Base-by-base conservation (phyloP, 768 basidiomycete species). In the Neoboletus brunneissimus region DNA sequence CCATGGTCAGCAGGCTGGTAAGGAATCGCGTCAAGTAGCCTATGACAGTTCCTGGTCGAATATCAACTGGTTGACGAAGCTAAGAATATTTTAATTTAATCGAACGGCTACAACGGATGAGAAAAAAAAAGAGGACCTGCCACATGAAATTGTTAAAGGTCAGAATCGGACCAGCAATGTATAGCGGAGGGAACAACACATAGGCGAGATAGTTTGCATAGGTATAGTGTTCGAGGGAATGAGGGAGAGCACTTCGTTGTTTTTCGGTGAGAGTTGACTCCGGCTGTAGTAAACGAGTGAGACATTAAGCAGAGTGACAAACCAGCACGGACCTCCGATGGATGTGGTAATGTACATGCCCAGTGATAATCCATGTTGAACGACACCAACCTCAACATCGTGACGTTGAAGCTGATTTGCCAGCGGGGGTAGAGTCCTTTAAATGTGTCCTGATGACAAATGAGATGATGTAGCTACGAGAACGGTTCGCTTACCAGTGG, bases 291-390 rank as follows among this genome's bases (percentile, higher is more conserved):
- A 32, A 29, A 57, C 15, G 11, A 27, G n/a, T 62, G 48, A 62
- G 58, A 54, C 29, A 35, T 7, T 15, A 16, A 25, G 34, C 27
- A 54, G 5, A 18, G 27, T 23, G 20, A 48, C 41, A 44, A 34
- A 47, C 23, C 7, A 38, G 12, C 20, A 70, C 77, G 59, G 57
- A 83, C 85, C 66, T 85, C 77, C 37, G 66, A 47, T 16, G 72
- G 63, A n/a, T 68, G 72, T 23, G 65, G 63, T 5, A 69, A 61
- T 13, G 70, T 76, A 62, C 77, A 83, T 5, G 91, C 83, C 95
- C 95, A 98, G 63, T 91, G 84, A 66, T 88, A 88, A 68, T 99
- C 97, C 84, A 96, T 85, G 58, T 86, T 89, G 76, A 94, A 99
- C 0, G 94, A 95, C 7, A 99, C 79, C 15, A 98, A 79, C 32